Conservation (phyloP, 2,329 filamentous ascomycete species). For the Ascocoryne sarcoides region DNA sequence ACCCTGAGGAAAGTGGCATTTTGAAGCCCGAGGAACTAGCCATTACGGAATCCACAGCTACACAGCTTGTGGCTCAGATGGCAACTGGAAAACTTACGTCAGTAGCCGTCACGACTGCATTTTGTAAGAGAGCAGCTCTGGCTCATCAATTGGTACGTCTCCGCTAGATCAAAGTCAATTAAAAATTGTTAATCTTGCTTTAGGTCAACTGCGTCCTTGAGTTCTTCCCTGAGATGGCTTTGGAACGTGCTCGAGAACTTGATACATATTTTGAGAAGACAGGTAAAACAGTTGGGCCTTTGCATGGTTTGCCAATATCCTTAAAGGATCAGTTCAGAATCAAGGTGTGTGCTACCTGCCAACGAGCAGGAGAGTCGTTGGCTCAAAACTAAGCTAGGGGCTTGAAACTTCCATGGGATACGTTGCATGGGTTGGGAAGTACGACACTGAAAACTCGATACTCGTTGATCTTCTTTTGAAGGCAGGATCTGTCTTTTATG, state of each 20-base stretch:
- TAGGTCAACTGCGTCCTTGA: conserved; percentile 33
- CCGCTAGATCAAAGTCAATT: background rate
- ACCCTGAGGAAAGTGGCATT: conserved; percentile 19
- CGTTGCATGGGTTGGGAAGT: conserved; percentile 43
- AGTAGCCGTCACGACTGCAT: conserved; percentile 35
- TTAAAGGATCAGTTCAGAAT: conserved; percentile 57
- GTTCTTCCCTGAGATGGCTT: conserved; percentile 39
- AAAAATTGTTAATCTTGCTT: background rate
- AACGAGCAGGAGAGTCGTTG: background rate
- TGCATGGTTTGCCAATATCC: conserved; percentile 53
- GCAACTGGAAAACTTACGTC: conserved; percentile 20
- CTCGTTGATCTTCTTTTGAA: conserved; percentile 29
- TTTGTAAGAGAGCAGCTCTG: conserved; percentile 40
- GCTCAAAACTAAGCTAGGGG: conserved; percentile 30
- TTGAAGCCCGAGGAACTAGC: conserved; percentile 19
- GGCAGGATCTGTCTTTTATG: conserved; percentile 75
- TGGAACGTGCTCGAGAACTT: conserved; percentile 35
- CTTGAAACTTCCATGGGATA: conserved; percentile 48
- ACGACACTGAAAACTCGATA: conserved; percentile 18
- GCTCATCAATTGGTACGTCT: conserved; percentile 34
- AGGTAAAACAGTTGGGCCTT: conserved; percentile 42
- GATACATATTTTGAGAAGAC: conserved; percentile 35
- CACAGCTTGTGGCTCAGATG: conserved; percentile 18
- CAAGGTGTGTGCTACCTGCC: conserved; percentile 28
- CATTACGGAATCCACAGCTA: conserved; percentile 23